Evolutionary conservation across 805 yeast species (phyloP).

Genomic region (Starmerella sp.): DNA sequence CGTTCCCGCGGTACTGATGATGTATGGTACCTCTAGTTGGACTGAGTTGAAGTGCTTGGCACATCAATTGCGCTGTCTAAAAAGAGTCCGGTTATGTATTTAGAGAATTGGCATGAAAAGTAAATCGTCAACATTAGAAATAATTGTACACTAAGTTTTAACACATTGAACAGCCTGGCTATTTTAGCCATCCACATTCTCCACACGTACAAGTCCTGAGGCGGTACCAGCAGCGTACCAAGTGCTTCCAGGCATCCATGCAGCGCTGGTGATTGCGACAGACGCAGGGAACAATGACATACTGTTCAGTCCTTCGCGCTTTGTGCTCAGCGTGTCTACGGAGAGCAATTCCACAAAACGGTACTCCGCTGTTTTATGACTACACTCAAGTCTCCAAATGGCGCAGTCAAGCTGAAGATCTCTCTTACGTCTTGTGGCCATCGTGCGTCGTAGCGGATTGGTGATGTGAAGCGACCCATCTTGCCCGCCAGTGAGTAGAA

Average conservation of each 20-base stretch:
- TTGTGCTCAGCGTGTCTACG: conserved; percentile 25
- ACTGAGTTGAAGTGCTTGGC: too few species aligned
- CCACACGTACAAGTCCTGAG: conserved; percentile 40
- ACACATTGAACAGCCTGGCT: too few species aligned
- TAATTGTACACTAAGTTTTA: neutral
- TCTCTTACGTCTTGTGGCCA: conserved; percentile 22
- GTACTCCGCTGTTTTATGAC: conserved; percentile 31
- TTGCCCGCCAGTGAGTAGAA: conserved; percentile 38
- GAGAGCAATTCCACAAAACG: conserved; percentile 36
- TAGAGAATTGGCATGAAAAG: too few species aligned
- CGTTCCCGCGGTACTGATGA: conserved; percentile 50
- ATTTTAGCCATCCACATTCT: conserved; percentile 11
- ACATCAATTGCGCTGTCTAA: too few species aligned
- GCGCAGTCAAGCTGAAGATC: conserved; percentile 20
- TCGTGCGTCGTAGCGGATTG: conserved; percentile 31
- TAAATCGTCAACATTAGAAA: neutral
- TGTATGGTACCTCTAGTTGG: too few species aligned
- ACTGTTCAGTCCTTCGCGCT: conserved; percentile 21
- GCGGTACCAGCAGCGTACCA: conserved; percentile 45
- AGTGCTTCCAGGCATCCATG: conserved; percentile 52
- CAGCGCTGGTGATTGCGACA: conserved; percentile 38
- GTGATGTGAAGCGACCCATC: conserved; percentile 39
- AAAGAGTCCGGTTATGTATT: too few species aligned
- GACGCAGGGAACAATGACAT: conserved; percentile 37
- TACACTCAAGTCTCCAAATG: conserved; percentile 33